phyloP scores from a whole-genome alignment of 2,329 filamentous ascomycete genomes.

The Claviceps pusilla region DNA sequence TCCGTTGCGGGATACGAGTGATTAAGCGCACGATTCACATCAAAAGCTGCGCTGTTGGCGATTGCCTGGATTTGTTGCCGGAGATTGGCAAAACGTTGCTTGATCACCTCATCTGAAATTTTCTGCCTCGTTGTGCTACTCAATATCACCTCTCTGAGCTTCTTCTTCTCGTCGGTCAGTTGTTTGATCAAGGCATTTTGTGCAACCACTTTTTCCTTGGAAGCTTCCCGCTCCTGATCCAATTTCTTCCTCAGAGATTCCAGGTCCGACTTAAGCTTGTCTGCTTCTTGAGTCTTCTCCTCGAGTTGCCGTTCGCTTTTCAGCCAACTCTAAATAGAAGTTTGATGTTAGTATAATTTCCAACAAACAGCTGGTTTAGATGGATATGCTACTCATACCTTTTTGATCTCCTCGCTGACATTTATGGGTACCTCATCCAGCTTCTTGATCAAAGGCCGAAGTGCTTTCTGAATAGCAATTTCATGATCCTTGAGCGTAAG shows the following conservation, averaged over 20 bases:
- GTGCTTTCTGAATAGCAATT: background rate
- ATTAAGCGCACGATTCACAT: background rate
- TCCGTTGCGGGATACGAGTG: no score
- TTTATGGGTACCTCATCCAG: background rate
- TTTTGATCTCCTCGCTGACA: background rate
- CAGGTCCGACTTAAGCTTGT: background rate
- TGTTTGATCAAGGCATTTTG: background rate
- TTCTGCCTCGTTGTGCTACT: background rate
- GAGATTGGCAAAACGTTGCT: background rate
- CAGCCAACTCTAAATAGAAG: background rate
- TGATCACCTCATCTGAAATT: background rate
- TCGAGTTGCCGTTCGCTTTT: background rate
- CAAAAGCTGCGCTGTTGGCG: background rate
- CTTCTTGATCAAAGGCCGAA: background rate
- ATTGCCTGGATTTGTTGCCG: background rate
- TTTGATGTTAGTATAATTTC: background rate
- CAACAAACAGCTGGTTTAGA: background rate
- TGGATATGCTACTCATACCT: background rate
- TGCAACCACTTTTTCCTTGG: no score
- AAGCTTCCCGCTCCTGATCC: background rate
- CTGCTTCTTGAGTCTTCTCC: background rate
- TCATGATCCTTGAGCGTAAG: no score
- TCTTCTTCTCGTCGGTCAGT: background rate
- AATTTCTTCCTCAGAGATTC: background rate
- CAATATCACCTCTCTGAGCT: background rate